A percentile compares a stretch with the other conserved stretches of the same genome.
These are phyloP conservation scores for Cutaneotrichosporon dermatis DNA, from an alignment of 1,284 basidiomycete genomes.

Conservation along the genomic window DNA sequence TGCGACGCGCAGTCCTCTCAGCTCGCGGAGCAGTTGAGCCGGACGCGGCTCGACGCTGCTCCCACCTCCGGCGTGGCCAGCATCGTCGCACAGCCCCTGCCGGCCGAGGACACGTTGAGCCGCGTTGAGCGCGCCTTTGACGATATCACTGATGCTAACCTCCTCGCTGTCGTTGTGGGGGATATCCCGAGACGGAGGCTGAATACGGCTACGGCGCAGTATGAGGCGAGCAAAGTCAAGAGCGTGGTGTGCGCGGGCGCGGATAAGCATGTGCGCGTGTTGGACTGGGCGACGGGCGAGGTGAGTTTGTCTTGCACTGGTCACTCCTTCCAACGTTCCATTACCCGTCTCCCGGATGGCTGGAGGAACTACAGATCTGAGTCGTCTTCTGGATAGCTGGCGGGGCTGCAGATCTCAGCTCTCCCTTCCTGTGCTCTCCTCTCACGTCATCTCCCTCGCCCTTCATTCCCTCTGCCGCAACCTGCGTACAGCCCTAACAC, in stretches of 20 bases:
- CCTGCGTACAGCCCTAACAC: neutral
- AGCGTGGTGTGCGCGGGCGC: constrained; percentile 72
- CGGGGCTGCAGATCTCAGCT: too few relatives aligned
- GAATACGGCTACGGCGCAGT: constrained; percentile 40
- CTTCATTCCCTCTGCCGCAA: too few relatives aligned
- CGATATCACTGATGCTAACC: constrained; percentile 37
- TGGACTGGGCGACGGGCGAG: constrained; percentile 72
- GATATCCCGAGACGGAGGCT: constrained; percentile 36
- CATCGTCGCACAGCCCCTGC: constrained; percentile 24
- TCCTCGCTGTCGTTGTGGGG: constrained; percentile 32
- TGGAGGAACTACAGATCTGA: too few relatives aligned
- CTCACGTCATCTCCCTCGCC: too few relatives aligned
- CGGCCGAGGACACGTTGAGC: constrained; percentile 16
- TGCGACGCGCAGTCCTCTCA: constrained; percentile 27
- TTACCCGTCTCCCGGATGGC: too few relatives aligned
- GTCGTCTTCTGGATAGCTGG: too few relatives aligned
- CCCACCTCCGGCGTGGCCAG: constrained; percentile 16
- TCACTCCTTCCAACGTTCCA: too few relatives aligned
- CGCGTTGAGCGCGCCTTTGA: constrained; percentile 25
- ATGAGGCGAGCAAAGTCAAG: constrained; percentile 19
- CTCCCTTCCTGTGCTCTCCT: too few relatives aligned
- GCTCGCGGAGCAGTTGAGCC: constrained; percentile 20
- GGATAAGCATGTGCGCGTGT: constrained; percentile 70
- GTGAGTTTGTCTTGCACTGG: constrained; percentile 22
- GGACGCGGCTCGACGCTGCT: constrained; percentile 12